These are phyloP conservation scores for Aureobasidium sp. DNA, from an alignment of 2,329 filamentous ascomycete species.

Conservation along the genomic window DNA sequence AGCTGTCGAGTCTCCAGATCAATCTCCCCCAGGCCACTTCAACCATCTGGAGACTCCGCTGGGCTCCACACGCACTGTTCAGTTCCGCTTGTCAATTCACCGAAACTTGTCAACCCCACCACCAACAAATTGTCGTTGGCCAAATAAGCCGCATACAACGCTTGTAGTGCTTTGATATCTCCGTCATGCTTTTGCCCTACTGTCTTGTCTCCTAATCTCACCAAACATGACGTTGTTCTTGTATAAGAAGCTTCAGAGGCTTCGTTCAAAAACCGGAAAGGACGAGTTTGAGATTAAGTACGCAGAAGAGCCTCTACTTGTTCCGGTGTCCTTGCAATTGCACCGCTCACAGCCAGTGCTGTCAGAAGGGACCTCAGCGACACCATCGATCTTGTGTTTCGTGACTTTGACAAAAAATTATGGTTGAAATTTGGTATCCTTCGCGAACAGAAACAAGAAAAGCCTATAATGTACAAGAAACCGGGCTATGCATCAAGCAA, in stretches of 20 bases:
- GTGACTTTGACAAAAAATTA: not conserved
- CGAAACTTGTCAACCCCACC: not conserved
- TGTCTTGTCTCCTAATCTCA: not conserved
- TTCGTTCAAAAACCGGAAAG: not conserved
- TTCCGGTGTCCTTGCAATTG: not conserved
- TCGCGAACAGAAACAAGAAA: not conserved
- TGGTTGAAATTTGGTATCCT: conserved; percentile 11
- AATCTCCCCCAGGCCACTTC: not conserved
- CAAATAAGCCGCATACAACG: not conserved
- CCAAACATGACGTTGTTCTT: not conserved
- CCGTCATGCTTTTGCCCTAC: not conserved
- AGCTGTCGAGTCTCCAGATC: conserved; percentile 1
- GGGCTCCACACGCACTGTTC: conserved; percentile 7
- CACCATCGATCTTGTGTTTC: not conserved
- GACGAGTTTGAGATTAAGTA: not conserved
- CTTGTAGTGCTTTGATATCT: not conserved
- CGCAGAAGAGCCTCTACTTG: not conserved
- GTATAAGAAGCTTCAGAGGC: not conserved
- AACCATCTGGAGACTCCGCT: conserved; percentile 9
- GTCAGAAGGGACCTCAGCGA: not conserved
- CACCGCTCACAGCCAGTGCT: not conserved
- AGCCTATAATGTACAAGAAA: conserved; percentile 9
- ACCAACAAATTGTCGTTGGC: not conserved
- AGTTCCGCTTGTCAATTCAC: conserved; percentile 4
- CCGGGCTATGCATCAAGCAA: conserved; percentile 3